These are phyloP conservation scores for Tetrapyrgos nigripes DNA, from an alignment of 1,284 basidiomycete species.

Conservation along the genomic window DNA sequence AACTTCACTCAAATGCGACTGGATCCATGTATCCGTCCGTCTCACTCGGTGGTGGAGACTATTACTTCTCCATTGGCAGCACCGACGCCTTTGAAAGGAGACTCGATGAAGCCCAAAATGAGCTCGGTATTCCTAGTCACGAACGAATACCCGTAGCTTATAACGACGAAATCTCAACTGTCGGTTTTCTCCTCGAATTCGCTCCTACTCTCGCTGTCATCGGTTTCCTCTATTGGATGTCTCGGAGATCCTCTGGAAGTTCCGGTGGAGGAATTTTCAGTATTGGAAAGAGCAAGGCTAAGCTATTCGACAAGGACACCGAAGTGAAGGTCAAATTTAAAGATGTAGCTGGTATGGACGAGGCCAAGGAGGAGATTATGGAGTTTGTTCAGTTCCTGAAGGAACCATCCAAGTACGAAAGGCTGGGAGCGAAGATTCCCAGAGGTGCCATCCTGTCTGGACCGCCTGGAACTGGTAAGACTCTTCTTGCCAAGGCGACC, in stretches of 20 bases:
- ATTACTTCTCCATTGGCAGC: conserved; percentile 97
- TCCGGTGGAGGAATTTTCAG: conserved; percentile 93
- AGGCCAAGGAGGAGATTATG: conserved; percentile 99
- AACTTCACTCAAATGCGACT: conserved; percentile 86
- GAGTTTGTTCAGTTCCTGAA: conserved; percentile 99
- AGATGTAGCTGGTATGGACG: conserved; percentile 99
- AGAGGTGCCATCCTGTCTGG: conserved; percentile 98
- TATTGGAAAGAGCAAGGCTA: conserved; percentile 96
- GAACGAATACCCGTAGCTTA: conserved; percentile 98
- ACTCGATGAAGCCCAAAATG: conserved; percentile 92
- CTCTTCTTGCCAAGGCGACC: conserved; percentile 96
- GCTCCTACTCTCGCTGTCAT: conserved; percentile 93
- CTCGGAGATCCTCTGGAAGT: conserved; percentile 76
- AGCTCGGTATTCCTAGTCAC: conserved; percentile 89
- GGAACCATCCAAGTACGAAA: conserved; percentile 94
- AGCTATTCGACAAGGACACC: conserved; percentile 97
- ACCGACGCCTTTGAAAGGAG: conserved; percentile 97
- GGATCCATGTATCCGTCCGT: conserved; percentile 72
- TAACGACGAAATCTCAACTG: conserved; percentile 90
- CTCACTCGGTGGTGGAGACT: conserved; percentile 63
- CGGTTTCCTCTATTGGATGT: conserved; percentile 92
- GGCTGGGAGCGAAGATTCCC: conserved; percentile 97
- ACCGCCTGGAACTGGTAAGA: conserved; percentile 99
- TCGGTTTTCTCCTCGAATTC: conserved; percentile 88
- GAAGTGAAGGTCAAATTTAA: conserved; percentile 94